Percentiles rank a stretch among this genome's conserved stretches.
Evolutionary conservation across 257 asterid genomes (phyloP).

Genomic region (Fraxinus pennsylvanica): DNA sequence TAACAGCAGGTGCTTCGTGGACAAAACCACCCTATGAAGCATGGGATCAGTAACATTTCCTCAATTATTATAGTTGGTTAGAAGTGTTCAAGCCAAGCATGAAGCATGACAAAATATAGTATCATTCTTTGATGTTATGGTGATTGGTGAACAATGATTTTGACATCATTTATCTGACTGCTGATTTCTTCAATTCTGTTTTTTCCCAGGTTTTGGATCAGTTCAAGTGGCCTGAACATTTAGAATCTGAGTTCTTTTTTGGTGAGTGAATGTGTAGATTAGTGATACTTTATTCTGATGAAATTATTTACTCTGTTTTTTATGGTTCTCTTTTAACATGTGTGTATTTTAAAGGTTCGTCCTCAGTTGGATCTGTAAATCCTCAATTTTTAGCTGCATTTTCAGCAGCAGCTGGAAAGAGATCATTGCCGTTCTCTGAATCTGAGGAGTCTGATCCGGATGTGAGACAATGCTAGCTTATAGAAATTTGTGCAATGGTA

Average conservation of each 20-base stretch:
- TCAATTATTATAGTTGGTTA: constrained; percentile 3
- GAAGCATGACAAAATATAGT: constrained; percentile 5
- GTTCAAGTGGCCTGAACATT: constrained; percentile 90
- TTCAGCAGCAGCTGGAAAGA: constrained; percentile 90
- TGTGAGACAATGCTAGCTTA: constrained; percentile 43
- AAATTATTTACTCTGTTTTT: constrained; percentile 13
- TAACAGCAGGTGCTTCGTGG: not conserved
- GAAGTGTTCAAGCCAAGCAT: constrained; percentile 10
- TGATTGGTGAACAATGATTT: not conserved
- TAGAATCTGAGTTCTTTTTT: constrained; percentile 73
- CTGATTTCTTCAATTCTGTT: constrained; percentile 30
- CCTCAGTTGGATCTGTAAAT: constrained; percentile 77
- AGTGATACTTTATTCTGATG: constrained; percentile 11
- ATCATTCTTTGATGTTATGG: not conserved
- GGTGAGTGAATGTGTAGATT: constrained; percentile 45
- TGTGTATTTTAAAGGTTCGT: constrained; percentile 54
- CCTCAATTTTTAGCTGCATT: constrained; percentile 87
- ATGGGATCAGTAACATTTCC: not conserved
- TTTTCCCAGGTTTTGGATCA: constrained; percentile 63
- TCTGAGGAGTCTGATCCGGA: constrained; percentile 94
- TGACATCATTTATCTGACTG: constrained; percentile 10
- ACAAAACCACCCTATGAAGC: not conserved
- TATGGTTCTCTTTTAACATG: constrained; percentile 14
- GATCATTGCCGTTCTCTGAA: constrained; percentile 56
- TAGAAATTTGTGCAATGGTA: constrained; percentile 2